phyloP scores from a whole-genome alignment of 108 stramenopile genomes.

The Fragilariopsis cylindrus region DNA sequence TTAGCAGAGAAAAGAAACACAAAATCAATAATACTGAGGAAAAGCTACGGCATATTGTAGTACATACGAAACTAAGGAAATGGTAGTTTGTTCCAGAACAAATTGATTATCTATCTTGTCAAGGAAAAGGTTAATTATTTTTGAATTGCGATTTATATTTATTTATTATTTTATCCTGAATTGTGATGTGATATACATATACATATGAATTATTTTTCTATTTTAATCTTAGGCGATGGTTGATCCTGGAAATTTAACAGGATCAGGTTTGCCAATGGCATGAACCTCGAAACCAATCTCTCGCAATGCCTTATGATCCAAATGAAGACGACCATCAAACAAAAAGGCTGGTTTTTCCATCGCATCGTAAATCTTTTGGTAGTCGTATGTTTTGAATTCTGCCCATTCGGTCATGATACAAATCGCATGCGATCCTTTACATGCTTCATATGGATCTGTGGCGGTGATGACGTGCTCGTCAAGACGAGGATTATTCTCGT shows the following conservation, averaged over 20 bases:
- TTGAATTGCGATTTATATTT: not conserved
- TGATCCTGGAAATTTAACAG: conserved; percentile 66
- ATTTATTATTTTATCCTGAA: conserved; percentile 4
- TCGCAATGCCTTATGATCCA: conserved; percentile 89
- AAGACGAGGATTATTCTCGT: conserved; percentile 76
- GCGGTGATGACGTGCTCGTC: conserved; percentile 80
- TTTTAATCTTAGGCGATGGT: not conserved
- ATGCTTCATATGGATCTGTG: conserved; percentile 88
- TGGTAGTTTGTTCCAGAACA: not conserved
- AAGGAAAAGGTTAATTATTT: not conserved
- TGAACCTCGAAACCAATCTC: conserved; percentile 98
- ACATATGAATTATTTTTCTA: conserved; percentile 17
- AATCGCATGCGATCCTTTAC: conserved; percentile 95
- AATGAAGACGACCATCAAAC: conserved; percentile 97
- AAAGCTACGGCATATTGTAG: no score
- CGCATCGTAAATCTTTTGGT: conserved; percentile 82
- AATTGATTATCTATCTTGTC: conserved; percentile 5
- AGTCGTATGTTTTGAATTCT: conserved; percentile 97
- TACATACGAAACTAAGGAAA: not conserved
- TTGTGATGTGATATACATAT: conserved; percentile 32
- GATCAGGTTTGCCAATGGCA: conserved; percentile 93
- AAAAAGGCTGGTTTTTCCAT: conserved; percentile 99
- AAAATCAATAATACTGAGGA: no score
- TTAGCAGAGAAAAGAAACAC: no score
- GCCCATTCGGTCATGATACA: conserved; percentile 99